Base-by-base conservation (phyloP, 2,329 filamentous ascomycete genomes). In the Xylariaceae sp. region DNA sequence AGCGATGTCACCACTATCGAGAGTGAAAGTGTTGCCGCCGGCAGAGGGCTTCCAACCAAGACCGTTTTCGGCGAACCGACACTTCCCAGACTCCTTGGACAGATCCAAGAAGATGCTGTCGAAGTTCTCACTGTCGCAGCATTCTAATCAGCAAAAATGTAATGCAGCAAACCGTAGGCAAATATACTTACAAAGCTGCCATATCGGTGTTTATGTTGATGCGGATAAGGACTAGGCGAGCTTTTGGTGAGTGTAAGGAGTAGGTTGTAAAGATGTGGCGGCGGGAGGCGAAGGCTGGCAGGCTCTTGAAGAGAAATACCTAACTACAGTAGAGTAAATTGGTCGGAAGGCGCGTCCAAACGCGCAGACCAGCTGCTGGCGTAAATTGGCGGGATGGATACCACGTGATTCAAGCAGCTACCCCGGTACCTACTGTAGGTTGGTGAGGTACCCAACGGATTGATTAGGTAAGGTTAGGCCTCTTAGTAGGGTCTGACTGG, bases 81-180 rank as follows among this genome's bases (percentile, higher is more conserved):
- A 97, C 78, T 93, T 95, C 65, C 95, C 95, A 56, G 87, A 84
- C 75, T 95, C 89, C 75, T 92, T 95, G 68, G 93, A 97, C 58
- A 99, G 85, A 74, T 99, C 93, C 68, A 99, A 86, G 77, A 95
- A 93, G 78, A 98, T 96, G 77, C 91, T 92, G 73, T 98, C 93
- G 77, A 99, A 99, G 72, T 89, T 95, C 85, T 99, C 95, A 66
- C 85, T 88, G 57, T 56, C 40, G 18, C 23, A 9, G 12, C 40
- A 23, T 53, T 2, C 16, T 23, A 23, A 29, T 66, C 53, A 64
- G 60, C 50, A 52, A 23, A 44, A 18, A 21, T 14, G 53, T 50
- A n/a, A 20, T 20, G 23, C 23, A 26, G 23, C 23, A 16, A 18
- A 20, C 43, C 2, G 29, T 20, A 37, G 40, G 50, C 44, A 6